phyloP scores from a whole-genome alignment of 108 stramenopile genomes.

The Skeletonema potamos region DNA sequence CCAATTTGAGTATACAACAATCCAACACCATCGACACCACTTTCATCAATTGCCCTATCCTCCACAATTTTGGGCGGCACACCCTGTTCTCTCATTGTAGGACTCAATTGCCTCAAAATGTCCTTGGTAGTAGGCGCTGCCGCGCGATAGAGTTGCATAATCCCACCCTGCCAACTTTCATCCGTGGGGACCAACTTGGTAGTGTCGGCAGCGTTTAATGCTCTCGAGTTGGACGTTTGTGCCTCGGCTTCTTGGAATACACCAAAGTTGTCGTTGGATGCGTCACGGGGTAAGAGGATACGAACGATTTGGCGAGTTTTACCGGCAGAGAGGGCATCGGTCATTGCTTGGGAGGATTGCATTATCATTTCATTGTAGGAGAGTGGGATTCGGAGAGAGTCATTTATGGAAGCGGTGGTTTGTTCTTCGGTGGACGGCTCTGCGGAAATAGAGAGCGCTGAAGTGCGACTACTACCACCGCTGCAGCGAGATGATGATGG shows the following conservation, averaged over 20 bases:
- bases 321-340: conserved; percentile 61
- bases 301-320: conserved; percentile 71
- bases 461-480: background rate
- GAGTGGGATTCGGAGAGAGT: conserved; percentile 59
- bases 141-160: conserved; percentile 84
- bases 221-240: background rate
- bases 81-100: conserved; percentile 44
- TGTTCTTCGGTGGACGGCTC: conserved; percentile 11
- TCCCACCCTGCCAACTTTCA: conserved; percentile 92
- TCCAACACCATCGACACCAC: conserved; percentile 89
- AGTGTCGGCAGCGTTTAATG: background rate
- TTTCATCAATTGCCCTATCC: conserved; percentile 83
- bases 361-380: conserved; percentile 77
- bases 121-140: conserved; percentile 63
- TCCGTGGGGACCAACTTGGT: conserved; percentile 77
- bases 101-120: conserved; percentile 51
- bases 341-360: conserved; percentile 65
- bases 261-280: conserved; percentile 59
- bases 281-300: conserved; percentile 70
- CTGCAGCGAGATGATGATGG: background rate
- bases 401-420: conserved; percentile 2
- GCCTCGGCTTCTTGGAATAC: conserved; percentile 62
- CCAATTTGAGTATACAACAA: conserved; percentile 64
- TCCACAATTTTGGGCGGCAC: conserved; percentile 77
- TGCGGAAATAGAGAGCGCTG: conserved; percentile 8